Percentiles rank a stretch among this genome's conserved stretches.
Evolutionary conservation across 2,329 filamentous ascomycete species (phyloP).

Genomic region (Colletotrichum orchidophilum): DNA sequence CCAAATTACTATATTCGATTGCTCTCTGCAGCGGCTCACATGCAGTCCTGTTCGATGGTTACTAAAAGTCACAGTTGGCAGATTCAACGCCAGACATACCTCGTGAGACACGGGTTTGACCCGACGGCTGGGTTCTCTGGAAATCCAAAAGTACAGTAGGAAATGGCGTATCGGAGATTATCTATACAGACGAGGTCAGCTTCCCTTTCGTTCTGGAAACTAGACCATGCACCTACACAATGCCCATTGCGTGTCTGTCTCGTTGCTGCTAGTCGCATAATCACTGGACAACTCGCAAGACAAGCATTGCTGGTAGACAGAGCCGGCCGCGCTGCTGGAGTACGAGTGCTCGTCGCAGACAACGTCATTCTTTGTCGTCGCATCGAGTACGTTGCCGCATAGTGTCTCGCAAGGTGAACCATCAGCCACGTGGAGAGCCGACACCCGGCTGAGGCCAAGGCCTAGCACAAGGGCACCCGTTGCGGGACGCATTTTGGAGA

Average conservation of each 20-base stretch:
- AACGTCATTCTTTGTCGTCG: conserved; percentile 57
- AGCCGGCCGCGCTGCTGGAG: conserved; percentile 48
- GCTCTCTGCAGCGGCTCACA: conserved; percentile 59
- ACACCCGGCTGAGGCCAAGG: conserved; percentile 16
- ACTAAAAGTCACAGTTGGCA: not conserved
- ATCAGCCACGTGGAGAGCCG: conserved; percentile 53
- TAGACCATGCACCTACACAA: conserved; percentile 59
- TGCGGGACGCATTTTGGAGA: too few species aligned
- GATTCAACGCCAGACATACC: conserved; percentile 46
- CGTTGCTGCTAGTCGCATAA: conserved; percentile 48
- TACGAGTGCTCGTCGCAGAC: conserved; percentile 57
- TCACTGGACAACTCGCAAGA: conserved; percentile 61
- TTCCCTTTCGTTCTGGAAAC: not conserved
- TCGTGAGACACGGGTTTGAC: conserved; percentile 61
- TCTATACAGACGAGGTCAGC: too few species aligned
- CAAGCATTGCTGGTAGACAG: conserved; percentile 62
- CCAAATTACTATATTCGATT: conserved; percentile 60
- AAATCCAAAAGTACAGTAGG: conserved; percentile 64
- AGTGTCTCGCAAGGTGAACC: conserved; percentile 59
- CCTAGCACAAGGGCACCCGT: too few species aligned
- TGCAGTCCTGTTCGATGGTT: conserved; percentile 52
- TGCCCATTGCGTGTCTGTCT: conserved; percentile 63
- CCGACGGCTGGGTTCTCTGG: conserved; percentile 52
- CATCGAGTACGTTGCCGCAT: conserved; percentile 63
- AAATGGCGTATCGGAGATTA: conserved; percentile 52